Conservation (phyloP, 1,139 yeast genomes). For the Yamadazyma friedrichii region DNA sequence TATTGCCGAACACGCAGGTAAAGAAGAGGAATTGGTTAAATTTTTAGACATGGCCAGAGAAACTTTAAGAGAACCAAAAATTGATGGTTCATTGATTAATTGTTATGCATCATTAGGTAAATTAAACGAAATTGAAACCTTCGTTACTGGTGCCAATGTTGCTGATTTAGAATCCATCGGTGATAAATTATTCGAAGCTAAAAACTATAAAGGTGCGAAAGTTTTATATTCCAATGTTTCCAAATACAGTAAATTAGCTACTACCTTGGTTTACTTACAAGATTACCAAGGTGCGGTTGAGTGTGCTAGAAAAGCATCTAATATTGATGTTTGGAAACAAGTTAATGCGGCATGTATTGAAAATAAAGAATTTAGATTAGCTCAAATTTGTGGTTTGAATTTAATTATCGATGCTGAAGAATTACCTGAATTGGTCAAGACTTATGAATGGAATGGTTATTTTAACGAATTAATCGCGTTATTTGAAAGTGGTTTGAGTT, state of each 20-base stretch:
- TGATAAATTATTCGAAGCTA: conserved; percentile 79
- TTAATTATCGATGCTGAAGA: conserved; percentile 97
- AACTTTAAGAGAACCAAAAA: conserved; percentile 82
- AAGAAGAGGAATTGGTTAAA: conserved; percentile 87
- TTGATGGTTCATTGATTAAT: conserved; percentile 89
- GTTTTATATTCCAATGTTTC: conserved; percentile 81
- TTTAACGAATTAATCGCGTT: conserved; percentile 87
- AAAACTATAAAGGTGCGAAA: conserved; percentile 92
- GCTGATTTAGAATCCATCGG: conserved; percentile 93
- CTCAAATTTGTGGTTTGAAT: conserved; percentile 98
- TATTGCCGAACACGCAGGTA: conserved; percentile 93
- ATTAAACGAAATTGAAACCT: conserved; percentile 77
- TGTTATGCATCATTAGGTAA: conserved; percentile 80
- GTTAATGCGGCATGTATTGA: conserved; percentile 96
- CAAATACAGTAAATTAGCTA: conserved; percentile 92
- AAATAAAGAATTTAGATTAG: conserved; percentile 91
- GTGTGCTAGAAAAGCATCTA: conserved; percentile 97
- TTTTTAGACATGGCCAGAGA: conserved; percentile 94
- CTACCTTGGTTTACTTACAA: conserved; percentile 85
- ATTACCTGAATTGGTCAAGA: conserved; percentile 81
- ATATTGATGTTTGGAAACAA: conserved; percentile 93
- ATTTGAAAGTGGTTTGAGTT: conserved; percentile 92
- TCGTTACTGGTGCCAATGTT: conserved; percentile 83
- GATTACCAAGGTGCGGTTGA: conserved; percentile 98
- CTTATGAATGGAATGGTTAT: conserved; percentile 88